phyloP scores from a whole-genome alignment of 768 basidiomycete species.

The Phaeolepiota aurea region DNA sequence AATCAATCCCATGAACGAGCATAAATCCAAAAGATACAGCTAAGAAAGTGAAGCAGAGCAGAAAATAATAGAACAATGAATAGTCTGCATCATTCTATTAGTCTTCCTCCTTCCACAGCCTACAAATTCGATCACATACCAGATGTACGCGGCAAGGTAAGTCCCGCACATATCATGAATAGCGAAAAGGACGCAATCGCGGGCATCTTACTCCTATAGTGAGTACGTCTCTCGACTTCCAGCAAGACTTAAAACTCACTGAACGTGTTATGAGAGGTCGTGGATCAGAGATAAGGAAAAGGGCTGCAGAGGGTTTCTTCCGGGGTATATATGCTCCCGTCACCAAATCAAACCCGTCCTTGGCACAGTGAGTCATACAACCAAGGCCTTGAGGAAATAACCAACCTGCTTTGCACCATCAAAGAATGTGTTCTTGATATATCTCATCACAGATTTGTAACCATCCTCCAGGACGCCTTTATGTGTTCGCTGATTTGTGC shows the following conservation, averaged over 20 bases:
- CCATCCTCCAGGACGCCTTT: slow-evolving; percentile 81
- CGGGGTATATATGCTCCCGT: slow-evolving; percentile 89
- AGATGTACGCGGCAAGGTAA: slow-evolving; percentile 81
- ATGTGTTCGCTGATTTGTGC: slow-evolving; percentile 82
- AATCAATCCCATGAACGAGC: slow-evolving; percentile 80
- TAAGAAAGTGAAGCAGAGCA: slow-evolving; percentile 70
- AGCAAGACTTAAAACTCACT: slow-evolving; percentile 34
- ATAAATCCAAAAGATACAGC: slow-evolving; percentile 63
- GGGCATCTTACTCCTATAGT: slow-evolving; percentile 54
- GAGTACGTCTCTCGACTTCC: slow-evolving; percentile 3
- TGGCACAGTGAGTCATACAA: slow-evolving; percentile 4
- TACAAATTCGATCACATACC: slow-evolving; percentile 37
- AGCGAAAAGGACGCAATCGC: slow-evolving; percentile 71
- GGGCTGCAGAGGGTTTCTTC: slow-evolving; percentile 58
- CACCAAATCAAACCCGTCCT: slow-evolving; percentile 94
- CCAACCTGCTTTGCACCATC: slow-evolving; percentile 85
- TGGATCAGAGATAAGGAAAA: slow-evolving; percentile 68
- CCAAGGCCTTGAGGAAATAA: slow-evolving; percentile 1
- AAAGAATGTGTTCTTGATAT: slow-evolving; percentile 93
- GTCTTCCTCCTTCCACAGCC: slow-evolving; percentile 4
- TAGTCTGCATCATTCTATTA: slow-evolving; percentile 46
- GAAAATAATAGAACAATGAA: slow-evolving; percentile 77
- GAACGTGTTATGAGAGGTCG: slow-evolving; percentile 80
- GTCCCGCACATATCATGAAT: slow-evolving; percentile 82
- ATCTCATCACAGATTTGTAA: slow-evolving; percentile 74